Percentiles rank a stretch among this genome's conserved stretches.
Conservation (phyloP, 495 filamentous ascomycete genomes). For the Rostrohypoxylon terebratum region DNA sequence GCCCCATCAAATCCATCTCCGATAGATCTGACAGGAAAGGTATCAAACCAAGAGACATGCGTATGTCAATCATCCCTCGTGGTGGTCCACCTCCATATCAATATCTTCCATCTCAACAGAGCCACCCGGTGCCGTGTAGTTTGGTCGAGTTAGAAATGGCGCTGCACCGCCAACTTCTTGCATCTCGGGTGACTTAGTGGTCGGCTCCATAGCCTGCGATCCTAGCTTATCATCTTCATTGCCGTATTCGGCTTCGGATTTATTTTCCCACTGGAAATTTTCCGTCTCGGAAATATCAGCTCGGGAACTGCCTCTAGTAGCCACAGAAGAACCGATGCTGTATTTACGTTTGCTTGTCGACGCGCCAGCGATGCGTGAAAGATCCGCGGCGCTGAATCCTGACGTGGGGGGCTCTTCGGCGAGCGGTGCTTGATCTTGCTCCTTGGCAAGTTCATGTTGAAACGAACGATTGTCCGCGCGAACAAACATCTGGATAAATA, state of each 20-base stretch:
- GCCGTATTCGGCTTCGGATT: constrained; percentile 1
- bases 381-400: constrained; percentile 30
- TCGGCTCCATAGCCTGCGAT: not conserved
- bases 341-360: constrained; percentile 33
- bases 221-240: constrained; percentile 21
- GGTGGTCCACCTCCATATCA: constrained; percentile 41
- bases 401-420: constrained; percentile 6
- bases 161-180: constrained; percentile 45
- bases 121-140: constrained; percentile 13
- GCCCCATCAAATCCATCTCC: constrained; percentile 16
- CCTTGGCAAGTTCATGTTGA: constrained; percentile 56
- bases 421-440: constrained; percentile 24
- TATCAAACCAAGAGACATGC: not conserved
- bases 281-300: constrained; percentile 40
- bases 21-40: constrained; percentile 1
- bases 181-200: constrained; percentile 53
- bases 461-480: constrained; percentile 59
- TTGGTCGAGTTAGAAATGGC: constrained; percentile 38
- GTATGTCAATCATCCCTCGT: constrained; percentile 20
- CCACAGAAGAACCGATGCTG: constrained; percentile 45
- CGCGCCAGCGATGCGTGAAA: constrained; percentile 22
- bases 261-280: constrained; percentile 22
- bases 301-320: constrained; percentile 45
- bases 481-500: constrained; percentile 51
- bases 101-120: constrained; percentile 45